Evolutionary conservation across 768 basidiomycete genomes (phyloP).

Genomic region (Termitomyces sp.): DNA sequence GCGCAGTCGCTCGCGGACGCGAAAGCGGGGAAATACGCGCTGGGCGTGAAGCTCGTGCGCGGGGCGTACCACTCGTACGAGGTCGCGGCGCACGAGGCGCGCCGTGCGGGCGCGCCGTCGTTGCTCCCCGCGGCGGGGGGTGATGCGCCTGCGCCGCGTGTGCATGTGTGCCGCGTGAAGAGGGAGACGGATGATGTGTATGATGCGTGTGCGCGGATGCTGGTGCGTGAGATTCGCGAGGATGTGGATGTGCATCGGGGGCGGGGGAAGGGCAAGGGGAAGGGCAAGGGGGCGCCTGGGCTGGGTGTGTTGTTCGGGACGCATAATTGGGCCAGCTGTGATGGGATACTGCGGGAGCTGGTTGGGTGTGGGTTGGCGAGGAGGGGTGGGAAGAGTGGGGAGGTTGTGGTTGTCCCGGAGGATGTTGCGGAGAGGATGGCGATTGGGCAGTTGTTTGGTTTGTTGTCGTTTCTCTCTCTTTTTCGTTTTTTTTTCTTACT

Average conservation of each 20-base stretch:
- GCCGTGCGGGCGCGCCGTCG: constrained; percentile 15
- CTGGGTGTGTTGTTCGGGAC: constrained; percentile 82
- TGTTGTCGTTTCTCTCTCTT: constrained; percentile 13
- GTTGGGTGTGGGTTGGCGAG: constrained; percentile 48
- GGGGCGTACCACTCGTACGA: constrained; percentile 90
- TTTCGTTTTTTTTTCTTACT: too few species aligned
- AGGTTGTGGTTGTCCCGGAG: constrained; percentile 33
- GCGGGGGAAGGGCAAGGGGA: neutral
- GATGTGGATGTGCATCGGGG: constrained; percentile 45
- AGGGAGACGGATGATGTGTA: constrained; percentile 70
- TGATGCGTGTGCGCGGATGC: constrained; percentile 49
- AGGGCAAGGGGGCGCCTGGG: constrained; percentile 7
- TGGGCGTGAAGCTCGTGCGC: constrained; percentile 90
- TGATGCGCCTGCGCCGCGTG: too few species aligned
- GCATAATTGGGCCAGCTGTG: constrained; percentile 72
- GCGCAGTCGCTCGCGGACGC: constrained; percentile 61
- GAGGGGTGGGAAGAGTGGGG: constrained; percentile 16
- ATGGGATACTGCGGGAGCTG: constrained; percentile 56
- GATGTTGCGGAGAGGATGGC: constrained; percentile 61
- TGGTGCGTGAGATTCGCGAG: constrained; percentile 50
- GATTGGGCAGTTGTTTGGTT: constrained; percentile 83
- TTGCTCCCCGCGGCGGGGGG: constrained; percentile 53
- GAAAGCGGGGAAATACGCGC: constrained; percentile 54
- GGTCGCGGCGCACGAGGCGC: constrained; percentile 35
- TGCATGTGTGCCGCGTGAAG: constrained; percentile 72